A percentile compares a stretch with the other conserved stretches of the same genome.
phyloP scores from a whole-genome alignment of 176 grass and related monocot genomes.

The Lolium multiflorum region DNA sequence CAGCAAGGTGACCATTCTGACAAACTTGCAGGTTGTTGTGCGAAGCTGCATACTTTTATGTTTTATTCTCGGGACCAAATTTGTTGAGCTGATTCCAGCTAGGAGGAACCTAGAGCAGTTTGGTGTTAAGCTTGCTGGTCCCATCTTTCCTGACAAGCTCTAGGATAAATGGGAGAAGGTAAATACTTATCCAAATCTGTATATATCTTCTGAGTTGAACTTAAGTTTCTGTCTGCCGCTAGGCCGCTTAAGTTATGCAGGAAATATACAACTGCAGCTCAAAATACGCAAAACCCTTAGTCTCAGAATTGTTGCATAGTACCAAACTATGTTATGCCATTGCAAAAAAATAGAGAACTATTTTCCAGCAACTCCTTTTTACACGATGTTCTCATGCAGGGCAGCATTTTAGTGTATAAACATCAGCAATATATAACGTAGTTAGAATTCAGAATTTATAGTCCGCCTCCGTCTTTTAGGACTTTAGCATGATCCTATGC shows the following conservation, averaged over 20 bases:
- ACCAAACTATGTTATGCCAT: too few relatives aligned
- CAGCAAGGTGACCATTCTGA: not conserved
- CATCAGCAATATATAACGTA: not conserved
- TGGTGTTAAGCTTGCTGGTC: constrained; percentile 16
- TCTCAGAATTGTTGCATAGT: too few relatives aligned
- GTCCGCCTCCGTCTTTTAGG: not conserved
- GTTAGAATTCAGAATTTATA: not conserved
- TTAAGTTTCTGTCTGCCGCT: not conserved
- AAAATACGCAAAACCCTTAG: not conserved
- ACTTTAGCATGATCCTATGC: not conserved
- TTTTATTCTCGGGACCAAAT: not conserved
- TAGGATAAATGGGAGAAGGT: constrained; percentile 62
- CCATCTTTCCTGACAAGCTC: constrained; percentile 9
- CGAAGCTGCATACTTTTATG: not conserved
- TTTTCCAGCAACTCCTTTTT: not conserved
- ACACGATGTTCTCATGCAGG: not conserved
- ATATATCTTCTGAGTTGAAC: constrained; percentile 16
- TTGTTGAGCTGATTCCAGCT: constrained; percentile 8
- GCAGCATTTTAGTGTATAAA: not conserved
- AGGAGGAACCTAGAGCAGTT: constrained; percentile 6
- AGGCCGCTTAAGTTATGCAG: not conserved
- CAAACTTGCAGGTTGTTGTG: constrained; percentile 35
- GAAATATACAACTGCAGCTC: not conserved
- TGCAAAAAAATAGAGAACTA: not conserved
- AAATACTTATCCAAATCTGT: not conserved